Evolutionary conservation across 805 yeast genomes (phyloP).

Genomic region (Cyberlindnera maclurae): DNA sequence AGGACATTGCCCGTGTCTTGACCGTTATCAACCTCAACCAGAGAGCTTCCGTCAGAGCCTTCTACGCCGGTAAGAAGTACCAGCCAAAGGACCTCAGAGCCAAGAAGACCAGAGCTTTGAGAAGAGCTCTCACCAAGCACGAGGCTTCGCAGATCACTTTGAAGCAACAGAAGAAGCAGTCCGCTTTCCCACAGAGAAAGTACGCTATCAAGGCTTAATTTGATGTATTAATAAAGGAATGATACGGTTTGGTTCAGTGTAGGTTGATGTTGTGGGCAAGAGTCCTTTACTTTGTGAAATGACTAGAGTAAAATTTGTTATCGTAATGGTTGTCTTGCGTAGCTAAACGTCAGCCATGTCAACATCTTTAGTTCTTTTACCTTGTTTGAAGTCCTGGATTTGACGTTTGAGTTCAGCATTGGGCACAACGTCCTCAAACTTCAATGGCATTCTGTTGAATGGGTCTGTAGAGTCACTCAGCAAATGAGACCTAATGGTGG

Average conservation of each 20-base stretch:
- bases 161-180: conserved; percentile 85
- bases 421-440: conserved; percentile 80
- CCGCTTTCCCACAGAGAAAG: conserved; percentile 97
- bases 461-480: conserved; percentile 96
- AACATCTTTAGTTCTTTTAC: conserved; percentile 6
- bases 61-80: conserved; percentile 92
- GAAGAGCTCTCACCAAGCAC: conserved; percentile 88
- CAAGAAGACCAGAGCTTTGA: conserved; percentile 99
- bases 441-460: conserved; percentile 87
- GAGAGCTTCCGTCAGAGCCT: conserved; percentile 90
- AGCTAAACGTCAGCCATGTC: conserved; percentile 10
- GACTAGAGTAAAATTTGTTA: too few species aligned
- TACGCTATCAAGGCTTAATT: conserved; percentile 96
- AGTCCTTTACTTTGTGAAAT: too few species aligned
- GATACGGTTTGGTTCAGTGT: conserved; percentile 17
- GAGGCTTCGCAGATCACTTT: conserved; percentile 79
- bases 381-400: conserved; percentile 41
- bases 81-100: conserved; percentile 98
- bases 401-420: conserved; percentile 59
- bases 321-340: too few species aligned
- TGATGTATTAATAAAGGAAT: conserved; percentile 21
- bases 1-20: conserved; percentile 96
- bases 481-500: conserved; percentile 89
- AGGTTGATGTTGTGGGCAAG: too few species aligned
- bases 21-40: conserved; percentile 95